phyloP scores from a whole-genome alignment of 495 filamentous ascomycete genomes.

The Penicillium desertorum region DNA sequence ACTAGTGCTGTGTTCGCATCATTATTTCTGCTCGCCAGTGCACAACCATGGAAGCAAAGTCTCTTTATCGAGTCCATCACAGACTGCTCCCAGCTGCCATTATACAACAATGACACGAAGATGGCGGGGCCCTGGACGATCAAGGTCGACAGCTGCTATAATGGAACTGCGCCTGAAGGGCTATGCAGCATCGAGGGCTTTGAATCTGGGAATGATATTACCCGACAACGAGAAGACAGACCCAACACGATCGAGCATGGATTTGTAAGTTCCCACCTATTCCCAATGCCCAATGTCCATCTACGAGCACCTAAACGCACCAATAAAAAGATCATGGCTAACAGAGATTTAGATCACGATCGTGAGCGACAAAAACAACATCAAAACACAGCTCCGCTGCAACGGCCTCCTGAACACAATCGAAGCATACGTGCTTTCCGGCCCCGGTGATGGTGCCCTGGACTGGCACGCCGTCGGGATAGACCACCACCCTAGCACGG shows the following conservation, averaged over 20 bases:
- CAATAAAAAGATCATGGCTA: not conserved
- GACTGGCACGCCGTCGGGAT: slow-evolving; percentile 21
- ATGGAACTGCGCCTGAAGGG: slow-evolving; percentile 1
- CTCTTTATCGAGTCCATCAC: not conserved
- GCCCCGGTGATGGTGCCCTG: slow-evolving; percentile 3
- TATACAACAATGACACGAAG: slow-evolving; percentile 15
- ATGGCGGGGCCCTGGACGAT: slow-evolving; percentile 21
- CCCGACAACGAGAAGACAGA: slow-evolving; percentile 10
- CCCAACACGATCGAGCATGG: slow-evolving; percentile 11
- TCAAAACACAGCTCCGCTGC: slow-evolving; percentile 19
- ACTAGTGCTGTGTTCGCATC: not conserved
- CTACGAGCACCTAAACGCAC: not conserved
- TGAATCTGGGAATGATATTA: slow-evolving; percentile 11
- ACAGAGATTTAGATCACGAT: slow-evolving; percentile 13
- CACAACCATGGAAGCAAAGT: slow-evolving; percentile 5
- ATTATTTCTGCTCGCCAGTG: slow-evolving; percentile 5
- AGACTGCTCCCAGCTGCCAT: slow-evolving; percentile 14
- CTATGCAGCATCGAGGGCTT: slow-evolving; percentile 16
- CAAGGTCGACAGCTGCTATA: slow-evolving; percentile 5
- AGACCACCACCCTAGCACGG: slow-evolving; percentile 8
- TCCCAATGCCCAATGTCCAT: not conserved
- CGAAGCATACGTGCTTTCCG: slow-evolving; percentile 18
- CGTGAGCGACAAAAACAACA: not conserved
- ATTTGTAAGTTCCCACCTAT: slow-evolving; percentile 5
- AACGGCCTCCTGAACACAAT: slow-evolving; percentile 16